phyloP scores from a whole-genome alignment of 306 rosid genomes.

The Malus asiatica region DNA sequence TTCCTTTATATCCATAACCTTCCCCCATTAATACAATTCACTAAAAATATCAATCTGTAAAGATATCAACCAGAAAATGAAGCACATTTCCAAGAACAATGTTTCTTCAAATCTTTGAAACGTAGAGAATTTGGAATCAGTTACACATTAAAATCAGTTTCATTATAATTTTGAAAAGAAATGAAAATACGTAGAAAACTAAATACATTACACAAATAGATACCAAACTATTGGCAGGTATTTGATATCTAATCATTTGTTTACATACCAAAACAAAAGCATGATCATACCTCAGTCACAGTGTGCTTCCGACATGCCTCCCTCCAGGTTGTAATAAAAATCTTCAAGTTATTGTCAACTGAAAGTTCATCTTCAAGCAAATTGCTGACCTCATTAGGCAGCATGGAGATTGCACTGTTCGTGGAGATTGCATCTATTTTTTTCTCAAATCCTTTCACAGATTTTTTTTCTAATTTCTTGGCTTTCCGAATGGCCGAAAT shows the following conservation, averaged over 20 bases:
- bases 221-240: neutral
- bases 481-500: constrained; percentile 45
- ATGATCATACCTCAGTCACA: constrained; percentile 47
- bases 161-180: neutral
- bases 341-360: constrained; percentile 35
- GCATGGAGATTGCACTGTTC: constrained; percentile 1
- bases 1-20: neutral
- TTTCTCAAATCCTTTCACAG: constrained; percentile 7
- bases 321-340: constrained; percentile 74
- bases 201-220: neutral
- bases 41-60: neutral
- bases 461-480: constrained; percentile 35
- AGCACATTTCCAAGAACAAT: neutral
- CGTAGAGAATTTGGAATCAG: neutral
- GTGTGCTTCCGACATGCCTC: constrained; percentile 44
- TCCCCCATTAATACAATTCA: neutral
- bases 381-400: constrained; percentile 6
- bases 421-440: constrained; percentile 5
- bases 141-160: neutral
- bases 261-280: neutral
- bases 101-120: neutral
- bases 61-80: neutral
- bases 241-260: neutral
- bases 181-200: neutral
- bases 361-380: constrained; percentile 23